Percentiles rank a stretch among this genome's conserved stretches.
Conservation (phyloP, 768 basidiomycete species). For the Tephrocybe rancida region DNA sequence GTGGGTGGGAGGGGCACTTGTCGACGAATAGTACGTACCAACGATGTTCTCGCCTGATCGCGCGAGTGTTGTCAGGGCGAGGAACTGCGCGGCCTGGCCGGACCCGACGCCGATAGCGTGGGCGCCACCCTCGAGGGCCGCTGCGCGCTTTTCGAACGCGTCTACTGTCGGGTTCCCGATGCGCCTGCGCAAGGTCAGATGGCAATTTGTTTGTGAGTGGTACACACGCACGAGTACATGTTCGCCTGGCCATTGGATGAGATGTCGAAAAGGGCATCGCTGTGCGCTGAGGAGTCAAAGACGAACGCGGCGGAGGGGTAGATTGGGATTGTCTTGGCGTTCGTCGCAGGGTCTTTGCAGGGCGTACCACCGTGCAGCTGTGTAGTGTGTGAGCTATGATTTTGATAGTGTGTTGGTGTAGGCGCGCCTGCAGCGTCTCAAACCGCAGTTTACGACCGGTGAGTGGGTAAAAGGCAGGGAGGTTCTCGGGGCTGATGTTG, state of each 20-base stretch:
- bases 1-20: slow-evolving; percentile 18
- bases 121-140: slow-evolving; percentile 63
- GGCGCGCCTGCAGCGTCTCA: slow-evolving; percentile 41
- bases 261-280: slow-evolving; percentile 24
- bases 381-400: slow-evolving; percentile 16
- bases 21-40: no score
- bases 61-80: slow-evolving; percentile 57
- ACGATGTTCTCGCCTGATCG: slow-evolving; percentile 67
- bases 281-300: slow-evolving; percentile 49
- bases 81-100: slow-evolving; percentile 65
- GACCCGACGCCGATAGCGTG: slow-evolving; percentile 61
- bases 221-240: slow-evolving; percentile 1
- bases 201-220: no score
- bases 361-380: slow-evolving; percentile 65
- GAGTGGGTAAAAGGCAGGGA: slow-evolving; percentile 25
- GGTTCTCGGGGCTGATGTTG: slow-evolving; percentile 11
- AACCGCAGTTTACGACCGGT: slow-evolving; percentile 46
- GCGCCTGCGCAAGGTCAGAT: slow-evolving; percentile 2
- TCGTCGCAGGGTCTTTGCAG: slow-evolving; percentile 50
- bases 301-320: slow-evolving; percentile 59
- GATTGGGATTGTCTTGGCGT: slow-evolving; percentile 65
- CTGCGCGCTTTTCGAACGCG: slow-evolving; percentile 66
- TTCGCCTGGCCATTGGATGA: slow-evolving; percentile 10
- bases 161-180: slow-evolving; percentile 32
- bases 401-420: neutral